Conservation (phyloP, 495 filamentous ascomycete genomes). For the Annulohypoxylon bovei region DNA sequence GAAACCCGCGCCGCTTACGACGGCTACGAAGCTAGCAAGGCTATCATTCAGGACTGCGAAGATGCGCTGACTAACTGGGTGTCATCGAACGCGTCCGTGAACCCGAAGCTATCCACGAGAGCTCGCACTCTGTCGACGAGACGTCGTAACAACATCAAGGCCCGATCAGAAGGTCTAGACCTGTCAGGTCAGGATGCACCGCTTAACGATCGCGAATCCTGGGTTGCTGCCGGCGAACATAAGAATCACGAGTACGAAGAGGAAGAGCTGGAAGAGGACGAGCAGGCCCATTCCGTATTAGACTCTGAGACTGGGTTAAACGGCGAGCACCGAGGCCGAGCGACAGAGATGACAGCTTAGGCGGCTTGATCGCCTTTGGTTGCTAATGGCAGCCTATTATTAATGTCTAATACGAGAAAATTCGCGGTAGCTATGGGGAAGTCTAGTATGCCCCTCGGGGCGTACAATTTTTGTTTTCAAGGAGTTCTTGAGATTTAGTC, state of each 20-base stretch:
- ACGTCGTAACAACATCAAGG: slow-evolving; percentile 74
- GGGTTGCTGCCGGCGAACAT: slow-evolving; percentile 87
- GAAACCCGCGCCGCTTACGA: slow-evolving; percentile 97
- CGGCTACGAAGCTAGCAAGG: slow-evolving; percentile 97
- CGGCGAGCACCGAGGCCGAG: slow-evolving; percentile 58
- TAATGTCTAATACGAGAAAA: slow-evolving; percentile 47
- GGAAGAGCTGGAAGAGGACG: slow-evolving; percentile 63
- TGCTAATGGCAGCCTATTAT: slow-evolving; percentile 18
- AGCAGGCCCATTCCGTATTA: slow-evolving; percentile 51
- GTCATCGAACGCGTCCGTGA: slow-evolving; percentile 84
- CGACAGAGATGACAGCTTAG: slow-evolving; percentile 41
- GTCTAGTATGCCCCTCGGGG: not conserved
- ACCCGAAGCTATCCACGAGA: slow-evolving; percentile 83
- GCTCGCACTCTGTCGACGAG: slow-evolving; percentile 87
- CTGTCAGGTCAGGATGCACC: slow-evolving; percentile 86
- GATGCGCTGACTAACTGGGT: slow-evolving; percentile 98
- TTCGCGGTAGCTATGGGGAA: not conserved
- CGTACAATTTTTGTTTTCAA: not conserved
- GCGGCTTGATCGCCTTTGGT: slow-evolving; percentile 8
- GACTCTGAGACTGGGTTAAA: slow-evolving; percentile 57
- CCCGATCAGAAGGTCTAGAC: slow-evolving; percentile 73
- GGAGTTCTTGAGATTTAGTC: not conserved
- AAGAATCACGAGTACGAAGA: slow-evolving; percentile 60
- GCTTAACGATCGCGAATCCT: slow-evolving; percentile 85
- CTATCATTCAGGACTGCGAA: slow-evolving; percentile 99